Conservation (phyloP, 176 grass and related monocot genomes). For the Eragrostis nindensis region DNA sequence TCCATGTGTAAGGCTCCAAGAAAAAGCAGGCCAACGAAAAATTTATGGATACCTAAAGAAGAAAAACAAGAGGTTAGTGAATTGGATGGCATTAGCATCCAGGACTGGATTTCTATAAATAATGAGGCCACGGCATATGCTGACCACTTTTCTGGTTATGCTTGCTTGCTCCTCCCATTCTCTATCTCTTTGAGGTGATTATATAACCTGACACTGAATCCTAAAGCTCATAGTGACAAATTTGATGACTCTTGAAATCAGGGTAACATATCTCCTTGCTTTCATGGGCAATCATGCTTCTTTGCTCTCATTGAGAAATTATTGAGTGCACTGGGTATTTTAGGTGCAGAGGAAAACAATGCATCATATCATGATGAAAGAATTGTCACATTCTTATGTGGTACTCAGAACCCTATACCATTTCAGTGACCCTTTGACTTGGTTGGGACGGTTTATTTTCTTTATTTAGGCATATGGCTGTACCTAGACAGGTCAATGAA, state of each 20-base stretch:
- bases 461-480: not conserved
- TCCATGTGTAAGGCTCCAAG: not conserved
- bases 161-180: constrained; percentile 51
- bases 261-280: constrained; percentile 39
- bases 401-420: not conserved
- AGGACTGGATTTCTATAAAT: constrained; percentile 37
- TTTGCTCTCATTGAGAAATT: constrained; percentile 29
- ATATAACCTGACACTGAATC: constrained; percentile 29
- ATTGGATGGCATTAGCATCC: constrained; percentile 47
- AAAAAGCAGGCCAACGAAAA: constrained; percentile 20
- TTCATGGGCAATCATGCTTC: constrained; percentile 35
- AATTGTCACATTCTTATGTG: not conserved
- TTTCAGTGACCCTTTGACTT: constrained; percentile 24
- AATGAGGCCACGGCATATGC: constrained; percentile 24
- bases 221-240: constrained; percentile 49
- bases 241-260: constrained; percentile 9
- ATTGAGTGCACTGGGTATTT: constrained; percentile 33
- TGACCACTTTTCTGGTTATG: constrained; percentile 46
- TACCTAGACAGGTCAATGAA: constrained; percentile 33
- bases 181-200: constrained; percentile 43
- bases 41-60: constrained; percentile 11
- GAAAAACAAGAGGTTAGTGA: constrained; percentile 40
- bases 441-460: constrained; percentile 30
- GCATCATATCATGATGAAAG: not conserved
- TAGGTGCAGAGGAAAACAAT: constrained; percentile 19